Evolutionary conservation across 177 flowering plant genomes (phyloP), one percentile per base, ranked within the genome.

Genomic region (Vitis hybrid): DNA sequence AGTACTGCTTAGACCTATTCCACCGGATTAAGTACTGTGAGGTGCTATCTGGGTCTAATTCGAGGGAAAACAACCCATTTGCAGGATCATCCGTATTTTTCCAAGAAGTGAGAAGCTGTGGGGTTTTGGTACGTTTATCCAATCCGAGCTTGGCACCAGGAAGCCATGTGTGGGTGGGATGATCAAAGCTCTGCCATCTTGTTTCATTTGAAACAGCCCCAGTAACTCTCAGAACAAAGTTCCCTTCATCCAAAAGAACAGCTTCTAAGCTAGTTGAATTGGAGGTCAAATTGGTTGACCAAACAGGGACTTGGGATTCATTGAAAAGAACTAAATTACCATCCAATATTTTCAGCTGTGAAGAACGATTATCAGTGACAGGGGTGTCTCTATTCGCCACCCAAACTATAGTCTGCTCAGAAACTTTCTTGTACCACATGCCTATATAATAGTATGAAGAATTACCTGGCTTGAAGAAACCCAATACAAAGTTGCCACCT

Each of bases 391-490:
- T 79, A 48, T 87, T 87, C 14, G 88, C 90, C 7, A 88, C 91
- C 95, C 92, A 87, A 61, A 83, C 86, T n/a, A 67, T 23, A 5
- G 84, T 80, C 55, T 45, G 69, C 10, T 8, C 15, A 2, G 77
- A 54, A 9, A 81, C 39, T 51, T 68, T 66, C 1, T 63, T 72
- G 74, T 81, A 85, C 91, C 90, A 87, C 21, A 87, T 83, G 62
- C 90, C 90, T 54, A 90, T 72, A 52, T 86, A 90, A 74, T 77
- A 69, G 62, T 80, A 77, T 12, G 77, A 72, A 56, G 91, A 78
- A 14, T 78, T 87, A 78, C 88, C 86, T 74, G 91, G 86, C 18
- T 32, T 73, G 84, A 84, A 85, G 85, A 87, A 88, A n/a, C 94
- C 94, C 26, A 90, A 73, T 66, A 51, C 80, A 60, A 88, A 90